phyloP scores from a whole-genome alignment of 139 green algal genomes.

The Deuterostichococcus epilithicus region DNA sequence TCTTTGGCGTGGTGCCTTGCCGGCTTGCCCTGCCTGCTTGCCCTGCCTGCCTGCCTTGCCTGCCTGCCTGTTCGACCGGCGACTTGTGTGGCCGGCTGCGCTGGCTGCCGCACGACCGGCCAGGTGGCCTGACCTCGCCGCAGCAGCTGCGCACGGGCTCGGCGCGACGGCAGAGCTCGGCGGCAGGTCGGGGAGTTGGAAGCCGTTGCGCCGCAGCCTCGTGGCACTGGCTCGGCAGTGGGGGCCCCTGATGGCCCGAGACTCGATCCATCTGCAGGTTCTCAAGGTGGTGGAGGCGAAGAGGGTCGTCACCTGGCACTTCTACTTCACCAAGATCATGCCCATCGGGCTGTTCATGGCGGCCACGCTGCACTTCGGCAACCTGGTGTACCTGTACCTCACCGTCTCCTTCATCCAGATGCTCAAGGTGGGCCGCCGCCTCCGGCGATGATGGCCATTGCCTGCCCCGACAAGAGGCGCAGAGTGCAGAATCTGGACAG shows the following conservation, averaged over 20 bases:
- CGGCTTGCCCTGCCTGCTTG: not conserved
- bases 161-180: too few relatives aligned
- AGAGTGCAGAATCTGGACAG: too few relatives aligned
- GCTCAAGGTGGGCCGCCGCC: constrained; percentile 41
- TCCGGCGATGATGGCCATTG: not conserved
- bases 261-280: constrained; percentile 17
- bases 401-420: constrained; percentile 57
- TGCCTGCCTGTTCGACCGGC: not conserved
- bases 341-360: constrained; percentile 59
- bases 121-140: too few relatives aligned
- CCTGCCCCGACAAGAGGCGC: not conserved
- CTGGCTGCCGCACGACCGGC: too few relatives aligned
- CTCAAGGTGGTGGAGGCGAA: constrained; percentile 61
- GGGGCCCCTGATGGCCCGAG: not conserved
- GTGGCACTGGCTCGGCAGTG: not conserved
- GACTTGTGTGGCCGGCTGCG: too few relatives aligned
- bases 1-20: too few relatives aligned
- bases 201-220: not conserved
- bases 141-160: too few relatives aligned
- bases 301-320: constrained; percentile 28
- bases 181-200: too few relatives aligned
- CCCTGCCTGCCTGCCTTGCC: not conserved
- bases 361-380: constrained; percentile 49
- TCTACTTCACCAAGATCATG: constrained; percentile 51
- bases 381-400: constrained; percentile 55